phyloP scores from a whole-genome alignment of 331 rosid species.

The Rosa hybrid region DNA sequence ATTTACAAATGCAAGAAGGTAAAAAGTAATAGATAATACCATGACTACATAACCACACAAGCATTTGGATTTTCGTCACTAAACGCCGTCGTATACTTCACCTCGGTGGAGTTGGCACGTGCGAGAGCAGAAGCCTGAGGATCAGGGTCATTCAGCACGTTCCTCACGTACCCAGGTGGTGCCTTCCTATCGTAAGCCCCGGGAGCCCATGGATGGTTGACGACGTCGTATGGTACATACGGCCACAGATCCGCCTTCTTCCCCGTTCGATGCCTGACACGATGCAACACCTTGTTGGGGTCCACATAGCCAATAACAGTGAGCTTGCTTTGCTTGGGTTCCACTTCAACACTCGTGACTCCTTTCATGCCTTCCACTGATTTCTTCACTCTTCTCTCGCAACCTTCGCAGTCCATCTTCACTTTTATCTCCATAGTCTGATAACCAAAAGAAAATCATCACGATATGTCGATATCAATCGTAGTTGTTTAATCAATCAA shows the following conservation, averaged over 20 bases:
- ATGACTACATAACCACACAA: slow-evolving; percentile 35
- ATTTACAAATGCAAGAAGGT: background rate
- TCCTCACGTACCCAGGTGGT: slow-evolving; percentile 58
- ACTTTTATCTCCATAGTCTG: slow-evolving; percentile 60
- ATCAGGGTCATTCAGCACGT: slow-evolving; percentile 37
- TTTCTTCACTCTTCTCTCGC: slow-evolving; percentile 47
- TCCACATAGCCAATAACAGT: slow-evolving; percentile 50
- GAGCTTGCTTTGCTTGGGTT: slow-evolving; percentile 43
- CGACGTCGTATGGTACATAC: slow-evolving; percentile 44
- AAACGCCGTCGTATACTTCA: slow-evolving; percentile 46
- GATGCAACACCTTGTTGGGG: slow-evolving; percentile 39
- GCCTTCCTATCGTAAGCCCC: slow-evolving; percentile 52
- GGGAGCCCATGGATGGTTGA: slow-evolving; percentile 47
- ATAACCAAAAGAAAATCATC: background rate
- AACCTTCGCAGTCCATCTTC: slow-evolving; percentile 58
- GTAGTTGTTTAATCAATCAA: background rate
- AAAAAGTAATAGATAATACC: background rate
- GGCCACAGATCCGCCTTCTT: slow-evolving; percentile 57
- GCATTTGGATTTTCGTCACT: slow-evolving; percentile 56
- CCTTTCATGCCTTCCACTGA: slow-evolving; percentile 54
- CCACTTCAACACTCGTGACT: slow-evolving; percentile 42
- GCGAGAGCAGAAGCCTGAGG: slow-evolving; percentile 41
- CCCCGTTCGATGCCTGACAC: slow-evolving; percentile 48
- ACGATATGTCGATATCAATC: background rate
- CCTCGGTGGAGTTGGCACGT: slow-evolving; percentile 45